Evolutionary conservation across 208 protist genomes (phyloP).

Genomic region (Leishmania turanica): DNA sequence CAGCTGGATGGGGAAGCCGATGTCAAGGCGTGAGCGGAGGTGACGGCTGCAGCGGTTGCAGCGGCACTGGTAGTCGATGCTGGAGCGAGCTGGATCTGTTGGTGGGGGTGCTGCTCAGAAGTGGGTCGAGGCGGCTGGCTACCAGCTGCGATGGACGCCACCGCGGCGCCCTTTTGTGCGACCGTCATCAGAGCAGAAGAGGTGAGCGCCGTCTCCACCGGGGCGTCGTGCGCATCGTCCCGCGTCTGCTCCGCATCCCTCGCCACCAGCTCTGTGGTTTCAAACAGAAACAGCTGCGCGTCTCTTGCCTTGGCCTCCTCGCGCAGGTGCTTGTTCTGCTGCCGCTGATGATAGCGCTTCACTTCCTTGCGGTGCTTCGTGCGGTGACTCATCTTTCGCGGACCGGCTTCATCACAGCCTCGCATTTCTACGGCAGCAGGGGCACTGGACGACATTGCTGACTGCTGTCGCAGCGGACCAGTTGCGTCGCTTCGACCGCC

Average conservation of each 20-base stretch:
- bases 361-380: slow-evolving; percentile 73
- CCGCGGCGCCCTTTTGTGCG: background rate
- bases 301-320: slow-evolving; percentile 58
- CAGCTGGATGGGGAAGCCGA: slow-evolving; percentile 6
- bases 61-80: background rate
- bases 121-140: background rate
- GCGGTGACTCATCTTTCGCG: slow-evolving; percentile 22
- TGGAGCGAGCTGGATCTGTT: background rate
- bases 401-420: background rate
- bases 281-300: slow-evolving; percentile 53
- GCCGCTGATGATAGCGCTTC: slow-evolving; percentile 69
- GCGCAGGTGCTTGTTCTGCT: slow-evolving; percentile 40
- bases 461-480: background rate
- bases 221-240: background rate
- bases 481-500: background rate
- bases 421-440: background rate
- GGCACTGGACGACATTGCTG: background rate
- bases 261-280: background rate
- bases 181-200: background rate
- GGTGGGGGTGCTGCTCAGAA: background rate
- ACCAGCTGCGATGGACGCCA: background rate
- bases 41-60: background rate
- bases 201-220: background rate
- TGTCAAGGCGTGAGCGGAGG: background rate
- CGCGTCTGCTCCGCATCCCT: background rate